Evolutionary conservation across 2,329 filamentous ascomycete genomes (phyloP), one percentile per base, ranked within the genome.

Genomic region (Nigrospora osmanthi): DNA sequence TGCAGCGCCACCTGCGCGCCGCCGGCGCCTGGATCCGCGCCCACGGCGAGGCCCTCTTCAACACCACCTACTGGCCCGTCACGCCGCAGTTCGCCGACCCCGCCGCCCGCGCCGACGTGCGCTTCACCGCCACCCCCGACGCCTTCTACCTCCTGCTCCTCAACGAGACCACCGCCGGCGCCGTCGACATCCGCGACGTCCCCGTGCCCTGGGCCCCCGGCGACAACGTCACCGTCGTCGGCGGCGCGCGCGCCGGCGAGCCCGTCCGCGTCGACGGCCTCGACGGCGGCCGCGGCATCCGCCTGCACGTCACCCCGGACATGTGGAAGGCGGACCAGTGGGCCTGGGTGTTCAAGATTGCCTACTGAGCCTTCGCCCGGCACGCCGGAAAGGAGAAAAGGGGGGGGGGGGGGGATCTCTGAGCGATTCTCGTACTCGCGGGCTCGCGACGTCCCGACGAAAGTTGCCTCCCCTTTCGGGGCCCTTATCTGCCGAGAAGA

Each of bases 1-100:
- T 78, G 57, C 58, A 67, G 32, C 56, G 63, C 1, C 68, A 71
- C 49, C 57, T 82, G 14, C 63, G 69, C 0, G 65, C 68, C 35
- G 77, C 76, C 0, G 78, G 78, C 0, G 49, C 42, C 1, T 81
- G 76, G 77, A 77, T 81, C 44, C 66, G 67, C 30, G 52, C 51
- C 1, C 75, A 81, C 53, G 68, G 47, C 2, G 75, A 80, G 54
- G 75, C 75, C 2, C 68, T 81, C 16, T 80, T 73, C 54, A 73
- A 75, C 45, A 80, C 77, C 5, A 76, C 69, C 1, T 78, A 76
- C 45, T 59, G 58, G 57, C 56, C 57, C 33, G 52, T 59, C 30
- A 42, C 41, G 12, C 36, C 42, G 28, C 47, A 52, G 50, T 54
- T 52, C n/a, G 51, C 58, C 43, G 46, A 58, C 6, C 15, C 39